Conservation (phyloP, 225 moss, liverwort and hornwort genomes). For the Straminergon stramineum region DNA sequence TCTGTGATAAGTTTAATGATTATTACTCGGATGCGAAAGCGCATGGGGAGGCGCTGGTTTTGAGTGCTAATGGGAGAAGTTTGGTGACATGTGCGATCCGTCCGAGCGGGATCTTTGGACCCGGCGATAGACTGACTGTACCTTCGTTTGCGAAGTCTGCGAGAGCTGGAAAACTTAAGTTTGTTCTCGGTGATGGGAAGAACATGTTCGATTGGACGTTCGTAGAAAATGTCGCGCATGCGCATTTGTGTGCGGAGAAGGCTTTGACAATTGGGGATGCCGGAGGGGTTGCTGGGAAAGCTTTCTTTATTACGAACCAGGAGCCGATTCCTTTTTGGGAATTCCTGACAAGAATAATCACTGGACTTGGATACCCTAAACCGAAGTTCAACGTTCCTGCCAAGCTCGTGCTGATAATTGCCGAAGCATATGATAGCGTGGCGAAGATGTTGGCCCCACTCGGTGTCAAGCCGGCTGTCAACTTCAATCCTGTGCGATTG, state of each 20-base stretch:
- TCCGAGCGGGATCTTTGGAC: conserved; percentile 92
- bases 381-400: conserved; percentile 37
- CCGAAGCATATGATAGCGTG: conserved; percentile 51
- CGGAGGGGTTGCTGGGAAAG: conserved; percentile 53
- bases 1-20: conserved; percentile 77
- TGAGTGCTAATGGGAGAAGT: conserved; percentile 52
- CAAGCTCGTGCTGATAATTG: conserved; percentile 34
- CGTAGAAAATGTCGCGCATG: conserved; percentile 90
- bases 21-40: conserved; percentile 81
- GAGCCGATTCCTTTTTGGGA: conserved; percentile 83
- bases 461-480: conserved; percentile 55
- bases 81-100: conserved; percentile 76
- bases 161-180: conserved; percentile 67
- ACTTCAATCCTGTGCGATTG: conserved; percentile 76
- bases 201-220: conserved; percentile 94
- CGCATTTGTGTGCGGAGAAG: conserved; percentile 83
- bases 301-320: conserved; percentile 80
- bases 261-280: conserved; percentile 44
- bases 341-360: conserved; percentile 55
- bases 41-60: conserved; percentile 78
- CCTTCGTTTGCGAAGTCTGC: conserved; percentile 65
- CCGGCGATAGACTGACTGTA: conserved; percentile 65
- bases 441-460: conserved; percentile 48
- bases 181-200: conserved; percentile 74
- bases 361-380: conserved; percentile 71